phyloP scores from a whole-genome alignment of 139 green algal genomes.

The Zygnema cylindricum region DNA sequence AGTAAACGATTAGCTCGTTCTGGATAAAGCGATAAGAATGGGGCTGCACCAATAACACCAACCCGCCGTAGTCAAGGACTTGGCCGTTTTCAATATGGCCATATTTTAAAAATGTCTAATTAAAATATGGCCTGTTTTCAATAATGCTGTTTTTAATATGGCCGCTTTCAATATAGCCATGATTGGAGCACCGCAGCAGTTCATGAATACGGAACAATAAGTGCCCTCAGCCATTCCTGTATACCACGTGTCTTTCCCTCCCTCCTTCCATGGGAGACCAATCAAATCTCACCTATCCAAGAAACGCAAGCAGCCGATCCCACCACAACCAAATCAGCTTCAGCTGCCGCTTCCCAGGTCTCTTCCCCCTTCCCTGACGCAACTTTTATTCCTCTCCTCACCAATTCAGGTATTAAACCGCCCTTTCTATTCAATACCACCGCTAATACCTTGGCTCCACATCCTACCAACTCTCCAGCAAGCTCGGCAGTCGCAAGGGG shows the following conservation, averaged over 20 bases:
- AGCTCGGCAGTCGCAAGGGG: slow-evolving; percentile 21
- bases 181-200: no score
- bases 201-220: no score
- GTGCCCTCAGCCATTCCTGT: no score
- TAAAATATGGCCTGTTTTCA: no score
- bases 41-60: slow-evolving; percentile 25
- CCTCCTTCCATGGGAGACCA: no score
- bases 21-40: background rate
- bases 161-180: no score
- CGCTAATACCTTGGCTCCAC: slow-evolving; percentile 4
- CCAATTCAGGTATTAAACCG: slow-evolving; percentile 19
- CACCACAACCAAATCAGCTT: slow-evolving; percentile 23
- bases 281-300: slow-evolving; percentile 38
- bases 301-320: slow-evolving; percentile 20
- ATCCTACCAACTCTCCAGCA: background rate
- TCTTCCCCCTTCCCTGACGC: slow-evolving; percentile 16
- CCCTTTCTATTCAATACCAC: slow-evolving; percentile 48
- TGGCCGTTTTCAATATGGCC: no score
- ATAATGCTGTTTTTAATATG: no score
- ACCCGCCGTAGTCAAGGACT: no score
- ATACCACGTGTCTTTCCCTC: no score
- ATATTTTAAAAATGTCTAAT: no score
- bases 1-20: slow-evolving; percentile 9
- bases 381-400: background rate
- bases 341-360: slow-evolving; percentile 30